Conservation (phyloP, 2,329 filamentous ascomycete species). For the Aspergillus clavatus region DNA sequence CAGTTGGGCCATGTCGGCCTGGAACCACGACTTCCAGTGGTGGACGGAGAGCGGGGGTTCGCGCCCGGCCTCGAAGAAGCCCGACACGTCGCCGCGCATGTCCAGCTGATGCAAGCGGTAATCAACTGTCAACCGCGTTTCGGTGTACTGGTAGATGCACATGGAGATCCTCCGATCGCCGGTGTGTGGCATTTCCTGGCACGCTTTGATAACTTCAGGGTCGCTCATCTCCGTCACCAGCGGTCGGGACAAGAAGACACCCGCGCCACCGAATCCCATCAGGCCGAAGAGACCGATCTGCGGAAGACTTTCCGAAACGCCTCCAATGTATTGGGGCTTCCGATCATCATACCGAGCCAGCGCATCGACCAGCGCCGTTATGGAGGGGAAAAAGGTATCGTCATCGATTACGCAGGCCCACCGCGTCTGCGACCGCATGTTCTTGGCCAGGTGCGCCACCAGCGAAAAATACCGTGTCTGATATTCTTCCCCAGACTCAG, state of each 20-base stretch:
- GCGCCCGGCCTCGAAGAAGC: constrained; percentile 57
- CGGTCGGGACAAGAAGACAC: constrained; percentile 54
- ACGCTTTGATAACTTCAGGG: constrained; percentile 42
- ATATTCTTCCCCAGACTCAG: constrained; percentile 33
- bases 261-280: constrained; percentile 59
- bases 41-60: constrained; percentile 53
- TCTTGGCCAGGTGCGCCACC: constrained; percentile 47
- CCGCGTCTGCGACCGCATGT: constrained; percentile 42
- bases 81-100: constrained; percentile 50
- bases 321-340: constrained; percentile 51
- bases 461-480: constrained; percentile 55
- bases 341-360: constrained; percentile 48
- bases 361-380: constrained; percentile 47
- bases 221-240: constrained; percentile 47
- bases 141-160: constrained; percentile 54
- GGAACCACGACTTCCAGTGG: constrained; percentile 61
- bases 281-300: constrained; percentile 51
- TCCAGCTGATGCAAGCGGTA: constrained; percentile 56
- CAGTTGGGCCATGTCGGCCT: constrained; percentile 47
- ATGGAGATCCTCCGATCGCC: constrained; percentile 56
- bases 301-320: constrained; percentile 53
- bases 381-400: constrained; percentile 59
- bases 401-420: constrained; percentile 59
- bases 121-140: constrained; percentile 52
- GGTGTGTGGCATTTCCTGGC: constrained; percentile 42